Base-by-base conservation (phyloP, 2,329 filamentous ascomycete species). In the Cytospora paraplurivora region DNA sequence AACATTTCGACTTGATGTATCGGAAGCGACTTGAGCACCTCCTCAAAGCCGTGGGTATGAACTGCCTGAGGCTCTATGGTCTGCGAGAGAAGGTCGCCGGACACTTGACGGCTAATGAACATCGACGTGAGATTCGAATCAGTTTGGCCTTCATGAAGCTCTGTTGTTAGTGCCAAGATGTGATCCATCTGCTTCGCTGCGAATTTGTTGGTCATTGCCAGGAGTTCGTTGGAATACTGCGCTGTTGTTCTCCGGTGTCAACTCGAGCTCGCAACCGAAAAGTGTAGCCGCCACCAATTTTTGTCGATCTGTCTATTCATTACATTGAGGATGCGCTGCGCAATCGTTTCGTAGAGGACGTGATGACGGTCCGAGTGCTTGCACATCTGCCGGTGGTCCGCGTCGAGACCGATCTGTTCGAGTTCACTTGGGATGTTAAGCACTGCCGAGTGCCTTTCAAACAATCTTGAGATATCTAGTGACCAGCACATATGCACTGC, bases 291-390 rank as follows among this genome's bases (percentile, higher is more conserved):
- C n/a, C 7, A 38, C 37, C 21, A 5, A 54, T 37, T 37, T 54
- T 60, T 60, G 7, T 60, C 49, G 33, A 60, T 60, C 34, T 60
- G 58, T 60, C 50, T 54, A 12, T 60, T 60, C 50, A 60, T 60
- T 4, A 60, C 44, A 33, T 27, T 54, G n/a, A 60, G 13, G 11
- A 60, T 15, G 27, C 37, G 58, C 27, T 60, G 58, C 27, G 58
- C 27, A 13, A 60, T 53, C 15, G 58, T 60, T 17, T 47, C 58
- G 37, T 60, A 53, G 10, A 60, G 44, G n/a, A 54, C 44, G n/a
- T 60, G 50, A 47, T n/a, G 34, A 15, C 50, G 58, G 21, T 54
- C 37, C 4, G 58, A 37, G 17, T 35, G 58, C 27, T 33, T 60
- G 21, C 58, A 54, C 37, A 54, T 60, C 27, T 60, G 50, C 58